Evolutionary conservation across 73 alveolate genomes (phyloP).

Genomic region (Durusdinium trenchii): DNA sequence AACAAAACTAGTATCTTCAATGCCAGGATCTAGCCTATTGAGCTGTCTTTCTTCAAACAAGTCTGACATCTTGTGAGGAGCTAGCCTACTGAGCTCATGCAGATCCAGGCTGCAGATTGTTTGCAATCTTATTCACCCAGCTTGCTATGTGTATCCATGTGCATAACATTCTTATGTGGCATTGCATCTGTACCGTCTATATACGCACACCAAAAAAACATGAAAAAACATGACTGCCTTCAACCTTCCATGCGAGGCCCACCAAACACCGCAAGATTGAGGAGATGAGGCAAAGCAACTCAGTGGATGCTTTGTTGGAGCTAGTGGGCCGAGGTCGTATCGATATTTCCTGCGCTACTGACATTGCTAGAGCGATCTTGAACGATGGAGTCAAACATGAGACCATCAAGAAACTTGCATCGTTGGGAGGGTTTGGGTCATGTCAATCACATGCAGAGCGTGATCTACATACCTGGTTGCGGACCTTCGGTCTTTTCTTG

Average conservation of each 20-base stretch:
- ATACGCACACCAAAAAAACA: too few relatives aligned
- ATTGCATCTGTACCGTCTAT: too few relatives aligned
- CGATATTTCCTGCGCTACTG: background rate
- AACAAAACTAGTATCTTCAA: too few relatives aligned
- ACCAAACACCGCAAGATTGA: background rate
- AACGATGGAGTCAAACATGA: background rate
- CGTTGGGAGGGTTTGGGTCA: background rate
- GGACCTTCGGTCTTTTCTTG: background rate
- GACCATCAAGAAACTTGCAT: background rate
- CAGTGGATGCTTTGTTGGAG: background rate
- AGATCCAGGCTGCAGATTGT: too few relatives aligned
- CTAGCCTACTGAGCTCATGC: too few relatives aligned
- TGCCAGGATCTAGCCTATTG: too few relatives aligned
- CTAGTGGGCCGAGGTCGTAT: slow-evolving; percentile 13
- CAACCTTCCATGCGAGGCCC: background rate
- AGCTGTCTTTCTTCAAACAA: too few relatives aligned
- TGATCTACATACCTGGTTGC: slow-evolving; percentile 10
- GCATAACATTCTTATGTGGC: too few relatives aligned
- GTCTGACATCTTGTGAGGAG: too few relatives aligned
- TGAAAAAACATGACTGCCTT: background rate
- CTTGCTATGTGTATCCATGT: too few relatives aligned
- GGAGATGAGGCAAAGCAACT: background rate
- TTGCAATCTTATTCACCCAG: too few relatives aligned
- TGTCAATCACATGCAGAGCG: slow-evolving; percentile 31
- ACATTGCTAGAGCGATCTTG: background rate